These are phyloP conservation scores for Nicotiana obtusifolia DNA, from an alignment of 257 asterid genomes.

Conservation along the genomic window DNA sequence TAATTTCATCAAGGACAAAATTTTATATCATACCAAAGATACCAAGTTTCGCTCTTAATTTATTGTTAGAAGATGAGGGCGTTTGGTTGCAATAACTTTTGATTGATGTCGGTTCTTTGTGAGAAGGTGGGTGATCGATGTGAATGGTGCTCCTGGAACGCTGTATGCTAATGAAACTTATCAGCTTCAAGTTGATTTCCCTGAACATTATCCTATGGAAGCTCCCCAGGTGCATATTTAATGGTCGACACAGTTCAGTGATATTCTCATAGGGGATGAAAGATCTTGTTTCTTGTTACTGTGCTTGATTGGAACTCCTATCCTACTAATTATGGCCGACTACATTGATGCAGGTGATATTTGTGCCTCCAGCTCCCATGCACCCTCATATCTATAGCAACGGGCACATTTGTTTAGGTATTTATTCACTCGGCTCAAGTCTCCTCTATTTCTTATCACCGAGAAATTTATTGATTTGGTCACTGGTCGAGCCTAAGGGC, in stretches of 20 bases:
- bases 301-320: neutral
- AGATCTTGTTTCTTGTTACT: neutral
- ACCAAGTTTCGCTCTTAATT: neutral
- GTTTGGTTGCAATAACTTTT: neutral
- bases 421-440: neutral
- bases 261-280: neutral
- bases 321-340: neutral
- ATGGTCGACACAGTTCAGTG: neutral
- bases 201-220: constrained; percentile 53
- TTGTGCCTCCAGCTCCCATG: constrained; percentile 68
- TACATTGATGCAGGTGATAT: constrained; percentile 47
- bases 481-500: neutral
- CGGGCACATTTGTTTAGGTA: constrained; percentile 86
- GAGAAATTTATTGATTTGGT: neutral
- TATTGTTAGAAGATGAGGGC: neutral
- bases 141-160: constrained; percentile 46
- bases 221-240: constrained; percentile 37
- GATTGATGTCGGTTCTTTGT: neutral
- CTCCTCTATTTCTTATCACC: neutral
- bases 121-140: constrained; percentile 45
- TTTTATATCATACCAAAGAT: too few relatives aligned
- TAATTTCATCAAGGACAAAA: too few relatives aligned
- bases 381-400: constrained; percentile 86
- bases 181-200: constrained; percentile 51
- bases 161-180: constrained; percentile 38